Evolutionary conservation across 139 green algal species (phyloP), one percentile per base, ranked within the genome.

Genomic region (Dunaliella primolecta): DNA sequence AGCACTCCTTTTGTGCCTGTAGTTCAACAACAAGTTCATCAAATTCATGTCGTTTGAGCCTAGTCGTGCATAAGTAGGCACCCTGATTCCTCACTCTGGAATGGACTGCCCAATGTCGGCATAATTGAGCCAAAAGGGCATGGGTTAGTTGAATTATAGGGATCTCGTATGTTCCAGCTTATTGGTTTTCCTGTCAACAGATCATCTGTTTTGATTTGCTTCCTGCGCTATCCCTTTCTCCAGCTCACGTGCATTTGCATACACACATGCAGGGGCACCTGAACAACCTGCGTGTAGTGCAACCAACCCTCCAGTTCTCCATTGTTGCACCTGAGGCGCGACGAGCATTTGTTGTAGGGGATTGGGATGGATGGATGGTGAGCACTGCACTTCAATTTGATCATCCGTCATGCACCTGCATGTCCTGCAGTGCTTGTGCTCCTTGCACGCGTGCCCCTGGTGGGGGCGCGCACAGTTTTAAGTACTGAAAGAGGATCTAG

Each of bases 321-420:
- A 70, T 89, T 23, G 32, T 32, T n/a, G 86, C 86, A 25, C 83
- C 86, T 30, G 30, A 78, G 2, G 86, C 79, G 0, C 64, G 85
- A 35, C 80, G 56, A 25, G 86, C 78, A 24, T 57, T 81, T 3
- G 86, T 89, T 30, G 33, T 89, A 3, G 86, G 86, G 15, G 80
- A 87, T 75, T 89, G 86, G 86, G 86, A 89, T 71, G 78, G 86
- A 71, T 89, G 83, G 83, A 83, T 84, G 82, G 86, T 86, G 36
- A 0, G 85, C 0, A n/a, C n/a, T n/a, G n/a, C n/a, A n/a, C n/a
- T n/a, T n/a, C n/a, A n/a, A n/a, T n/a, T n/a, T n/a, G n/a, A n/a
- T n/a, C n/a, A n/a, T n/a, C n/a, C n/a, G n/a, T n/a, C n/a, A n/a
- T n/a, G n/a, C n/a, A n/a, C n/a, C n/a, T n/a, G n/a, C n/a, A n/a